These are phyloP conservation scores for Cutaneotrichosporon sp. DNA, from an alignment of 1,284 basidiomycete species.

Conservation along the genomic window DNA sequence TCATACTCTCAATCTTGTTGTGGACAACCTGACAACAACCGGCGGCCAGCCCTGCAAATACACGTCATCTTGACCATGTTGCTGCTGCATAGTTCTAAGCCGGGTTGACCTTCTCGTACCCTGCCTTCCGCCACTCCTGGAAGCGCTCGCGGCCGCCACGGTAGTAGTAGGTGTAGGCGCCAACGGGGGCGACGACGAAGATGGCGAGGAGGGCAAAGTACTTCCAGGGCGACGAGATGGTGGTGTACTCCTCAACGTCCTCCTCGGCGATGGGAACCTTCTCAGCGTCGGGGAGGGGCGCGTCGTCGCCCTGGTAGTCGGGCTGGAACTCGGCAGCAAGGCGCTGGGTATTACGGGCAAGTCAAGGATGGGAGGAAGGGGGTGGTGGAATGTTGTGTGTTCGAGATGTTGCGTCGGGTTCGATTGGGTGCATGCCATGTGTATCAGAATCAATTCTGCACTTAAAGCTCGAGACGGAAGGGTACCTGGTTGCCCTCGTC, in stretches of 20 bases:
- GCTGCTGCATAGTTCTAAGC: background rate
- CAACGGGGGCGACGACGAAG: constrained; percentile 58
- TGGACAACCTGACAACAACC: too few species aligned
- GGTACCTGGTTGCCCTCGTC: constrained; percentile 82
- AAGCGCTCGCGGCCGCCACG: constrained; percentile 39
- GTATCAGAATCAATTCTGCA: constrained; percentile 23
- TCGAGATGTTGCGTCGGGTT: constrained; percentile 2
- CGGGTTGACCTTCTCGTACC: constrained; percentile 14
- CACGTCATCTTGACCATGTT: background rate
- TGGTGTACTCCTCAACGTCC: constrained; percentile 31
- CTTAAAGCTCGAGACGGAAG: constrained; percentile 82
- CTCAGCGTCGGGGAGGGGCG: background rate
- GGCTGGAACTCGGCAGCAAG: background rate
- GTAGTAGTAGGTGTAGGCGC: constrained; percentile 61
- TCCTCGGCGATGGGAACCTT: constrained; percentile 13
- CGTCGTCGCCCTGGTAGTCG: constrained; percentile 17
- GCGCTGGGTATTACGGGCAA: background rate
- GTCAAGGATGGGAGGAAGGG: background rate
- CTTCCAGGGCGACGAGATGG: constrained; percentile 50
- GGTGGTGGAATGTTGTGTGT: background rate
- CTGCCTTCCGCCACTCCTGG: background rate
- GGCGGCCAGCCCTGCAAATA: too few species aligned
- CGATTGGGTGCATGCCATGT: constrained; percentile 16
- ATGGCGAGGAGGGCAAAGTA: constrained; percentile 58
- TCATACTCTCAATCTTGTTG: too few species aligned